Conservation (phyloP, 345 rosid genomes). For the Populus tremula region DNA sequence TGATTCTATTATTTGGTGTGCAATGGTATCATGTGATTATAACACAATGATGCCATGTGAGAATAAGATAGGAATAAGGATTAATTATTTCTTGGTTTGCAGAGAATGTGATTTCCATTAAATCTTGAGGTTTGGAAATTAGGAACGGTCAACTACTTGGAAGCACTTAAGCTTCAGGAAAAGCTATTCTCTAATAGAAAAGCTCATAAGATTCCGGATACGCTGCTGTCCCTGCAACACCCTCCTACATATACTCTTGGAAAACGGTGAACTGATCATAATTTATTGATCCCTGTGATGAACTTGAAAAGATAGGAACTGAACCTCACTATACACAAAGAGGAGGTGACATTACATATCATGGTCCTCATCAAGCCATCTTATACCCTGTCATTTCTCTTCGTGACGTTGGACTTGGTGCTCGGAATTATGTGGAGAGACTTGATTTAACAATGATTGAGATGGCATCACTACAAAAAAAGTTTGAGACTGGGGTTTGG, state of each 20-base stretch:
- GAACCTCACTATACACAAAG: conserved; percentile 85
- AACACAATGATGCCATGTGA: conserved; percentile 2
- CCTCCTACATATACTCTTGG: conserved; percentile 86
- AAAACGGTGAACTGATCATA: conserved; percentile 70
- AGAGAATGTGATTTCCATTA: conserved; percentile 61
- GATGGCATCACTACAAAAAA: conserved; percentile 55
- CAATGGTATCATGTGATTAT: conserved; percentile 7
- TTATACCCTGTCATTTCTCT: conserved; percentile 76
- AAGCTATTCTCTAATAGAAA: conserved; percentile 58
- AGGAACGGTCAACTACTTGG: conserved; percentile 67
- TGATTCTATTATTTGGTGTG: background rate
- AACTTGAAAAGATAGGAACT: conserved; percentile 67
- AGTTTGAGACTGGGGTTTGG: conserved; percentile 84
- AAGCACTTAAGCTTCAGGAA: conserved; percentile 79
- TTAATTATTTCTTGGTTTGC: conserved; percentile 12
- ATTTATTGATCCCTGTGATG: conserved; percentile 58
- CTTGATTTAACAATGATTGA: conserved; percentile 75
- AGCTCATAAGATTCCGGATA: conserved; percentile 51
- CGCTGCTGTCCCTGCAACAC: conserved; percentile 73
- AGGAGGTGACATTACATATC: conserved; percentile 91
- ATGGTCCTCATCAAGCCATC: conserved; percentile 82
- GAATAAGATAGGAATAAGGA: background rate
- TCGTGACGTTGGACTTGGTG: conserved; percentile 67
- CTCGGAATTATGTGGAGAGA: conserved; percentile 72
- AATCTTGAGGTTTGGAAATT: conserved; percentile 69